Conservation (phyloP, 257 asterid genomes). For the Nyctanthes arbortristis region DNA sequence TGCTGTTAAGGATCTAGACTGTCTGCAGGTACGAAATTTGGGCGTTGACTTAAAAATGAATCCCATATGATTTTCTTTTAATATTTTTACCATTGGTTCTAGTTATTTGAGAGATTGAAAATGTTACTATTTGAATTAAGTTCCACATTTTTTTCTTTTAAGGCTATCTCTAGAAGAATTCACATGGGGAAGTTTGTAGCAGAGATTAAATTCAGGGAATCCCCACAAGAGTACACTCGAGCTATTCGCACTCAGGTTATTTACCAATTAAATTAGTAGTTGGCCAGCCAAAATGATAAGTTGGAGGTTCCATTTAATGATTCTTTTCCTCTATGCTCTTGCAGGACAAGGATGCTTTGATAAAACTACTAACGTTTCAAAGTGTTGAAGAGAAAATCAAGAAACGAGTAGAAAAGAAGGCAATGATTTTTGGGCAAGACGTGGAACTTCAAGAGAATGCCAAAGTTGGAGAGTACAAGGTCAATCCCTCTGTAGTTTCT, state of each 20-base stretch:
- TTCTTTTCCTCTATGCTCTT: background rate
- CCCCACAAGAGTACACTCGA: constrained; percentile 57
- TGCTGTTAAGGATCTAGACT: constrained; percentile 62
- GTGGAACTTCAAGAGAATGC: constrained; percentile 42
- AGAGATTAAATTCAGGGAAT: constrained; percentile 74
- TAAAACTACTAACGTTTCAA: constrained; percentile 68
- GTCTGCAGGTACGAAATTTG: constrained; percentile 62
- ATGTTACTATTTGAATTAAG: background rate
- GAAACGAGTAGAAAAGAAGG: constrained; percentile 82
- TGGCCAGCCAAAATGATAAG: background rate
- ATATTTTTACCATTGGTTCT: background rate
- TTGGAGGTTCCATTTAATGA: background rate
- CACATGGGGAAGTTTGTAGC: constrained; percentile 91
- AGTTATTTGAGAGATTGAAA: background rate
- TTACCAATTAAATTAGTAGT: background rate
- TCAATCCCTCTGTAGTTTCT: constrained; percentile 58
- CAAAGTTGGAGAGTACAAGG: constrained; percentile 46
- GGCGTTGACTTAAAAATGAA: background rate
- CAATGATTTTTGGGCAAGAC: constrained; percentile 64
- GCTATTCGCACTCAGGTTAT: constrained; percentile 62
- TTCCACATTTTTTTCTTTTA: constrained; percentile 18
- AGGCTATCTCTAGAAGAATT: constrained; percentile 86
- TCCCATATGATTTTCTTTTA: background rate
- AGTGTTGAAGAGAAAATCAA: constrained; percentile 72
- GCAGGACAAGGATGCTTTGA: constrained; percentile 75